phyloP scores from a whole-genome alignment of 768 basidiomycete genomes.

The Erythrobasidium yunnanense region DNA sequence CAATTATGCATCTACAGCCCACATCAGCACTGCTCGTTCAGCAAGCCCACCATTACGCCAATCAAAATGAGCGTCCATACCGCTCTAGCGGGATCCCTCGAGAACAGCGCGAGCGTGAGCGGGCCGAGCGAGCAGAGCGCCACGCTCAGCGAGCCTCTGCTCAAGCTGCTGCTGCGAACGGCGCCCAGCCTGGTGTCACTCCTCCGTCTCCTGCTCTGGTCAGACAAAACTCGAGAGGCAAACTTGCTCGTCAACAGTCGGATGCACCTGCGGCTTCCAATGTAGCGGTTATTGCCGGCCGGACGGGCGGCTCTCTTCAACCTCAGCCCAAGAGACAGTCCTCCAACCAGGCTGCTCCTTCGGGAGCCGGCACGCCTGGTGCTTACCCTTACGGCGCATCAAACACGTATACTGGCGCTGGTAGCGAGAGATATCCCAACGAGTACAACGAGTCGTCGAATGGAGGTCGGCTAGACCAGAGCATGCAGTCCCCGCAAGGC shows the following conservation, averaged over 20 bases:
- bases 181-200: constrained; percentile 33
- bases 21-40: no score
- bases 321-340: constrained; percentile 37
- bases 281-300: constrained; percentile 48
- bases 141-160: constrained; percentile 34
- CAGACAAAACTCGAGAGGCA: constrained; percentile 58
- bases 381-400: constrained; percentile 29
- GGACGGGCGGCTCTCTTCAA: constrained; percentile 53
- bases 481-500: neutral
- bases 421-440: constrained; percentile 9
- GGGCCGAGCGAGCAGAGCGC: constrained; percentile 37
- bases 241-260: constrained; percentile 49
- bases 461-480: neutral
- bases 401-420: neutral
- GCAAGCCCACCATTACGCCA: constrained; percentile 27
- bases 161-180: constrained; percentile 31
- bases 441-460: constrained; percentile 3
- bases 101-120: constrained; percentile 39
- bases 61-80: constrained; percentile 35
- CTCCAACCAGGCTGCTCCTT: constrained; percentile 21
- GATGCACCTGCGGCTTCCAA: constrained; percentile 50
- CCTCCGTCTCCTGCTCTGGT: constrained; percentile 71
- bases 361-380: constrained; percentile 23
- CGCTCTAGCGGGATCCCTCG: constrained; percentile 32
- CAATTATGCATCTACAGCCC: neutral